Evolutionary conservation across 2,329 filamentous ascomycete genomes (phyloP), one percentile per base, ranked within the genome.

Genomic region (Dendrostoma leiphaemia): DNA sequence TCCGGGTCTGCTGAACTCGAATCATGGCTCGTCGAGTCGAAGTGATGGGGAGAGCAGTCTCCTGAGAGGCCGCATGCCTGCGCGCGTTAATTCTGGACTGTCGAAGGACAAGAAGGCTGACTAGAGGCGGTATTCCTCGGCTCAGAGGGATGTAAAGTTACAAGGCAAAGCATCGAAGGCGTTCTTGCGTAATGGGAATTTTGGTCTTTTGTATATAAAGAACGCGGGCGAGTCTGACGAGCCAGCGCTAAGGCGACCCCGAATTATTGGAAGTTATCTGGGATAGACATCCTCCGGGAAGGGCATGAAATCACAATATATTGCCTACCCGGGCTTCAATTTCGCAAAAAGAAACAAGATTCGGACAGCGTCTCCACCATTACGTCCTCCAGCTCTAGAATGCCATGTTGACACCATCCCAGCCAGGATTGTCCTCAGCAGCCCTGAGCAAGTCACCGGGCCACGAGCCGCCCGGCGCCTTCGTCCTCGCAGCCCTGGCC

Each of bases 21-120:
- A 65, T 41, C 60, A 64, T 15, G 71, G 68, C 47, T 68, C 71
- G 8, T 74, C 71, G 3, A 69, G 70, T 23, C 68, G 74, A 28
- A 71, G 67, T 26, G 70, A 73, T 7, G 69, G 69, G 2, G 70
- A 72, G 9, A 69, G 70, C 10, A 57, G 60, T 12, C 59, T 58
- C 7, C 53, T 75, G 13, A 68, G 74, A 32, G 74, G 72, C 21
- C 71, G 76, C 41, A 60, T 65, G 15, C 65, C 62, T 10, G 62
- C 34, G 5, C 59, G 65, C 3, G 61, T 63, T n/a, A 57, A 35
- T 28, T 32, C 53, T 29, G 58, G 54, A 21, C 19, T 44, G 10
- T 52, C 60, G 40, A 78, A 77, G 60, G 74, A 71, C 29, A 75
- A 74, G 65, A 79, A 80, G 65, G 64, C 69, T n/a, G 75, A 79